Percentiles rank a stretch among this genome's conserved stretches.
Conservation (phyloP, 495 filamentous ascomycete species). For the Annulohypoxylon maeteangense region DNA sequence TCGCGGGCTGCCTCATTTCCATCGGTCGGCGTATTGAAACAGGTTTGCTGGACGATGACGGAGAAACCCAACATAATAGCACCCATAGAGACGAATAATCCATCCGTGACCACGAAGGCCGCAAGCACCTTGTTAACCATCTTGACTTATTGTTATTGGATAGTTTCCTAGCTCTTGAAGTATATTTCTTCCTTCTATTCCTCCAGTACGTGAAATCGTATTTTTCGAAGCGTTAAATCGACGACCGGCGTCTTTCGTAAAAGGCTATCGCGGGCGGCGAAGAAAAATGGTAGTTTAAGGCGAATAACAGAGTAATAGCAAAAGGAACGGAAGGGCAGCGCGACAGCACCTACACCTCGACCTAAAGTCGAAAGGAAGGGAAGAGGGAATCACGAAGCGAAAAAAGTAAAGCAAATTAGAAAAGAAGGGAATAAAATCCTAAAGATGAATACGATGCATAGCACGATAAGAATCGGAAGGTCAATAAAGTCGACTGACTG, state of each 20-base stretch:
- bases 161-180: constrained; percentile 30
- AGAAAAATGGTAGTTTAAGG: constrained; percentile 15
- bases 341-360: constrained; percentile 46
- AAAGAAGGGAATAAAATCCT: constrained; percentile 34
- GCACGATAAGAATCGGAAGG: constrained; percentile 31
- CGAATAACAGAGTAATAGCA: constrained; percentile 33
- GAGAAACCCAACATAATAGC: constrained; percentile 71
- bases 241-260: constrained; percentile 61
- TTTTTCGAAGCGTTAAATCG: constrained; percentile 40
- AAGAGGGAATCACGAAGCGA: constrained; percentile 48
- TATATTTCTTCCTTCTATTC: constrained; percentile 33
- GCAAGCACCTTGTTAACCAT: constrained; percentile 69
- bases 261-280: constrained; percentile 30
- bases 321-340: constrained; percentile 50
- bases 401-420: constrained; percentile 51
- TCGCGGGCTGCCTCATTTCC: constrained; percentile 68
- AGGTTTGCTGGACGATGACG: constrained; percentile 64
- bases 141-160: constrained; percentile 33
- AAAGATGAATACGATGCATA: constrained; percentile 46
- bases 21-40: constrained; percentile 58
- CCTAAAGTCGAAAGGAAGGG: constrained; percentile 33
- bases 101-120: constrained; percentile 65
- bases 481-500: neutral
- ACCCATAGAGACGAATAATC: constrained; percentile 71
- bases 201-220: constrained; percentile 30